Percentiles rank a stretch among this genome's conserved stretches.
phyloP scores from a whole-genome alignment of 768 basidiomycete genomes.

The Boletus insuetus region DNA sequence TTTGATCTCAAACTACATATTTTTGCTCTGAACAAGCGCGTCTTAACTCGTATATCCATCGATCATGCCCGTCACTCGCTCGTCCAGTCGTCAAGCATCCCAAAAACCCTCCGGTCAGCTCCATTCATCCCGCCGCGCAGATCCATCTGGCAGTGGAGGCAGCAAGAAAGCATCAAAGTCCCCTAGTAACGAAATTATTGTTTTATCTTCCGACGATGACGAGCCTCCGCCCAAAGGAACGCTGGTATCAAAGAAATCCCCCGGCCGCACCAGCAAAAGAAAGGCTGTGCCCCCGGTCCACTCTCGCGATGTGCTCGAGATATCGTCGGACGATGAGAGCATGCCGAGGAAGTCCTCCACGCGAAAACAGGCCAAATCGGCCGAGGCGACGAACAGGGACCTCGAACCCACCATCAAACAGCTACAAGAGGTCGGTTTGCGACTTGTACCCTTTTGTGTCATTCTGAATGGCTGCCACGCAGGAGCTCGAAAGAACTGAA shows the following conservation, averaged over 20 bases:
- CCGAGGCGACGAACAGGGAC: conserved; percentile 11
- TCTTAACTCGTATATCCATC: not conserved
- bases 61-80: conserved; percentile 30
- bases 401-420: conserved; percentile 42
- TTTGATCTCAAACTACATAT: not conserved
- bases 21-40: not conserved
- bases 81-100: conserved; percentile 21
- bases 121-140: conserved; percentile 8
- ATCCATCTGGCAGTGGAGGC: conserved; percentile 2
- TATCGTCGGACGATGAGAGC: conserved; percentile 55
- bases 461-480: not conserved
- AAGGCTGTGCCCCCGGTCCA: conserved; percentile 18
- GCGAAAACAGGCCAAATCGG: conserved; percentile 17
- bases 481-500: conserved; percentile 21
- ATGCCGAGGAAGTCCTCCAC: conserved; percentile 2
- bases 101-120: not conserved
- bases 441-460: not conserved
- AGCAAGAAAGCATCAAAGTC: conserved; percentile 15
- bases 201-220: conserved; percentile 36
- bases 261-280: conserved; percentile 8
- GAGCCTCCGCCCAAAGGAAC: conserved; percentile 21
- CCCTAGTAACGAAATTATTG: conserved; percentile 27
- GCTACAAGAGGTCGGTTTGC: conserved; percentile 40
- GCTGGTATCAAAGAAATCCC: conserved; percentile 9
- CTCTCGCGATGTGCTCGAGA: conserved; percentile 47